These are phyloP conservation scores for Pleurostoma richardsiae DNA, from an alignment of 2,329 filamentous ascomycete genomes.

Conservation along the genomic window DNA sequence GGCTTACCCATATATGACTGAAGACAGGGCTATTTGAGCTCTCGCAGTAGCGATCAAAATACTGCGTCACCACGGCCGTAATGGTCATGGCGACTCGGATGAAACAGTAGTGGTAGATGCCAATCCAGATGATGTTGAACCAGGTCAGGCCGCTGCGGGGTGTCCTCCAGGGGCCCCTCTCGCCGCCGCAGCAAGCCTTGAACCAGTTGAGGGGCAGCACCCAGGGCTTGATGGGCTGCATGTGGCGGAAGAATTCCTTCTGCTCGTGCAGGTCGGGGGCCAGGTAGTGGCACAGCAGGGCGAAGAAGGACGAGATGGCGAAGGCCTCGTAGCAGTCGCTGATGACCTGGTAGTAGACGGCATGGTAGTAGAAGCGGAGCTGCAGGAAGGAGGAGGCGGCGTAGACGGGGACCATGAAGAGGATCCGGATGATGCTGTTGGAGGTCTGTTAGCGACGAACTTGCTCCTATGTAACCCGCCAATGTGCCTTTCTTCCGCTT, in stretches of 20 bases:
- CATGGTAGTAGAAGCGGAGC: constrained; percentile 69
- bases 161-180: constrained; percentile 65
- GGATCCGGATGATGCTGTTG: constrained; percentile 73
- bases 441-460: no score
- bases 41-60: constrained; percentile 69
- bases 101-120: constrained; percentile 82
- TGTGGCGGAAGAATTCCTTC: constrained; percentile 72
- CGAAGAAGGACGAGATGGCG: constrained; percentile 82
- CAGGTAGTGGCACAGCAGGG: constrained; percentile 74
- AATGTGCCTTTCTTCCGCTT: no score
- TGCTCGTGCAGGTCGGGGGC: constrained; percentile 73
- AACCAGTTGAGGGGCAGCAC: constrained; percentile 69
- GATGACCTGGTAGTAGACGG: constrained; percentile 76
- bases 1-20: constrained; percentile 74
- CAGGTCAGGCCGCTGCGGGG: constrained; percentile 78
- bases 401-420: constrained; percentile 85
- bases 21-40: constrained; percentile 73
- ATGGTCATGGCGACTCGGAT: constrained; percentile 76
- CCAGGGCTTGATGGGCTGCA: constrained; percentile 65
- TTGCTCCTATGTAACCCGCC: no score
- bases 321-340: constrained; percentile 88
- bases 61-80: constrained; percentile 68
- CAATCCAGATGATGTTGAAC: constrained; percentile 85
- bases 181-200: constrained; percentile 64
- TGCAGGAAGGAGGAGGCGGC: constrained; percentile 68